Evolutionary conservation across 805 yeast genomes (phyloP).

Genomic region (Cyberlindnera suaveolens): DNA sequence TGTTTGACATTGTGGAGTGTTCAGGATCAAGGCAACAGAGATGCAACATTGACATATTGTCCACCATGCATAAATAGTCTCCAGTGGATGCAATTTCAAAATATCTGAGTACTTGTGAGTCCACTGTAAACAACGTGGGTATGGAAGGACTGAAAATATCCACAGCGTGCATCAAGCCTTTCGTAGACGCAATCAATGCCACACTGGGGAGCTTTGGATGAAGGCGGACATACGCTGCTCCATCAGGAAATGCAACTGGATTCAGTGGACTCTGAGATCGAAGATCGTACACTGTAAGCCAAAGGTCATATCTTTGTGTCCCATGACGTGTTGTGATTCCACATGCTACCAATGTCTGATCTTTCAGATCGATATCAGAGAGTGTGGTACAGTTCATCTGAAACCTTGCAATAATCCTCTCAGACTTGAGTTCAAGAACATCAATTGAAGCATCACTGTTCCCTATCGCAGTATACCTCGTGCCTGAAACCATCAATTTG

Average conservation of each 20-base stretch:
- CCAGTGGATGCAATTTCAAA: conserved; percentile 49
- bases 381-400: conserved; percentile 55
- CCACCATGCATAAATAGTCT: conserved; percentile 67
- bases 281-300: conserved; percentile 77
- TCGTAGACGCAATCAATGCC: conserved; percentile 62
- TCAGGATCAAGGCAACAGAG: conserved; percentile 55
- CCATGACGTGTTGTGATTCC: conserved; percentile 70
- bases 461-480: conserved; percentile 54
- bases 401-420: conserved; percentile 45
- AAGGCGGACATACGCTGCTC: conserved; percentile 76
- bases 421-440: conserved; percentile 50
- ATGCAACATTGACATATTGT: conserved; percentile 37
- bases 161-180: conserved; percentile 81
- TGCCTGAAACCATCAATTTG: conserved; percentile 41
- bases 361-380: conserved; percentile 60
- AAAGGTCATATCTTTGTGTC: conserved; percentile 59
- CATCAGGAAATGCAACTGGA: conserved; percentile 84
- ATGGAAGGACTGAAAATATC: conserved; percentile 77
- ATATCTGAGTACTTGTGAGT: conserved; percentile 32
- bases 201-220: conserved; percentile 85
- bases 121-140: conserved; percentile 61
- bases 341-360: conserved; percentile 66
- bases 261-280: conserved; percentile 64
- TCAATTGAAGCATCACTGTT: conserved; percentile 56
- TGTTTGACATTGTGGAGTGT: conserved; percentile 36